Evolutionary conservation across 148 eudicot species (phyloP).

Genomic region (Suaeda aralocaspica): DNA sequence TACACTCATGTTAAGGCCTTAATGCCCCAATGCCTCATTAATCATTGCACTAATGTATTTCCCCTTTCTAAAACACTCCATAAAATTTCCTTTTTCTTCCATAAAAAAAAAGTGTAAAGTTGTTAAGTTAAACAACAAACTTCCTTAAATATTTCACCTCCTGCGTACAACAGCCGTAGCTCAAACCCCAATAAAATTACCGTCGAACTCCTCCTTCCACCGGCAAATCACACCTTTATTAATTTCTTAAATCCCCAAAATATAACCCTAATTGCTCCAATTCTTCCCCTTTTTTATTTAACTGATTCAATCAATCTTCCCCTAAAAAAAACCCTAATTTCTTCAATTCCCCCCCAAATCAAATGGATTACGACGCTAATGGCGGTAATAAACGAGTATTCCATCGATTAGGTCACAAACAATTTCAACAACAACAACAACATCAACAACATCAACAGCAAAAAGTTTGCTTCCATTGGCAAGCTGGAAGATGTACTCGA

Average conservation of each 20-base stretch:
- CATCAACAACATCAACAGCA: constrained; percentile 20
- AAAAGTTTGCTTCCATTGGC: constrained; percentile 79
- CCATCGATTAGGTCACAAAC: constrained; percentile 40
- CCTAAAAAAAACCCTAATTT: constrained; percentile 16
- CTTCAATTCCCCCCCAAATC: not conserved
- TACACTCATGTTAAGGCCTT: no score
- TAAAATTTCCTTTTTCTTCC: no score
- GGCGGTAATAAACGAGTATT: constrained; percentile 62
- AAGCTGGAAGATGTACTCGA: constrained; percentile 64
- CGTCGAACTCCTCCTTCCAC: not conserved
- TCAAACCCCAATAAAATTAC: not conserved
- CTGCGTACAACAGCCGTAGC: constrained; percentile 17
- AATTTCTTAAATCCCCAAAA: not conserved
- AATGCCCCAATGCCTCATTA: no score
- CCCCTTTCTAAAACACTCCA: no score
- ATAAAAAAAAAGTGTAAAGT: no score
- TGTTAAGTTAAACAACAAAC: no score
- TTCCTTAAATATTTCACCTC: not conserved
- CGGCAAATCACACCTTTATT: not conserved
- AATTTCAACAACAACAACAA: constrained; percentile 6
- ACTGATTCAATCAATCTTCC: no score
- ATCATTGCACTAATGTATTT: no score
- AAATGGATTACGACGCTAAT: constrained; percentile 59
- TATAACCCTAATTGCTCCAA: not conserved
- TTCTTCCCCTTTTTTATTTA: no score